A percentile compares a stretch with the other conserved stretches of the same genome.
These are phyloP conservation scores for Apiotrichum mycotoxinovorans DNA, from an alignment of 1,284 basidiomycete genomes.

Conservation along the genomic window DNA sequence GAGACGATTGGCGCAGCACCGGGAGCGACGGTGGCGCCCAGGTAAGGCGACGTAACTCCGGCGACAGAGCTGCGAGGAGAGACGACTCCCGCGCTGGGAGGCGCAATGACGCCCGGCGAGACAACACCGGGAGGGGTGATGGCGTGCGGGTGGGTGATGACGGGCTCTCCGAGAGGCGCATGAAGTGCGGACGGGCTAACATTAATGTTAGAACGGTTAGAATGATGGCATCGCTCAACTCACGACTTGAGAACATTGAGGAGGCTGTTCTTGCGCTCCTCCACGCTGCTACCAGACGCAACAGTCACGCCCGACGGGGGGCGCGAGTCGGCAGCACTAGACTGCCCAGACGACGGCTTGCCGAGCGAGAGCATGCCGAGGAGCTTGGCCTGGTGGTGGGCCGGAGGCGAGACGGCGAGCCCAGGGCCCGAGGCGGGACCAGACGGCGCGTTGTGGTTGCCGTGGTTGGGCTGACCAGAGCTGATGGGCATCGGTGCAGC, in stretches of 20 bases:
- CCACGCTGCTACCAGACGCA: not conserved
- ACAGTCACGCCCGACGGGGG: not conserved
- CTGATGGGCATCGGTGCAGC: not conserved
- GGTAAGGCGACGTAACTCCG: not conserved
- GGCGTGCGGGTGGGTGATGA: constrained; percentile 12
- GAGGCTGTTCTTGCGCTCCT: constrained; percentile 10
- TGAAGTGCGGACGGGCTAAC: not conserved
- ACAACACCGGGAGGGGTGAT: not conserved
- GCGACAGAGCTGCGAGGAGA: not conserved
- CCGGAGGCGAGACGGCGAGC: not conserved
- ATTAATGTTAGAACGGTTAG: no score
- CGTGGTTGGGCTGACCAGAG: not conserved
- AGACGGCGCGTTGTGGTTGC: not conserved
- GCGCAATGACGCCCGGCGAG: not conserved
- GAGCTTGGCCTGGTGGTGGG: constrained; percentile 21
- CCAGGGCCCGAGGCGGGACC: not conserved
- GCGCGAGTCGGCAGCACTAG: not conserved
- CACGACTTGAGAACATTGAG: constrained; percentile 6
- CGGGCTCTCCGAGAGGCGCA: constrained; percentile 8
- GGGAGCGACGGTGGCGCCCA: not conserved
- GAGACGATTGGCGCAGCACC: not conserved
- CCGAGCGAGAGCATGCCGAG: constrained; percentile 18
- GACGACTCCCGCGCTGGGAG: not conserved
- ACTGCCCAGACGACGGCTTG: not conserved
- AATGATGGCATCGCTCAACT: no score